These are phyloP conservation scores for Alternaria burnsii DNA, from an alignment of 2,329 filamentous ascomycete genomes.

Conservation along the genomic window DNA sequence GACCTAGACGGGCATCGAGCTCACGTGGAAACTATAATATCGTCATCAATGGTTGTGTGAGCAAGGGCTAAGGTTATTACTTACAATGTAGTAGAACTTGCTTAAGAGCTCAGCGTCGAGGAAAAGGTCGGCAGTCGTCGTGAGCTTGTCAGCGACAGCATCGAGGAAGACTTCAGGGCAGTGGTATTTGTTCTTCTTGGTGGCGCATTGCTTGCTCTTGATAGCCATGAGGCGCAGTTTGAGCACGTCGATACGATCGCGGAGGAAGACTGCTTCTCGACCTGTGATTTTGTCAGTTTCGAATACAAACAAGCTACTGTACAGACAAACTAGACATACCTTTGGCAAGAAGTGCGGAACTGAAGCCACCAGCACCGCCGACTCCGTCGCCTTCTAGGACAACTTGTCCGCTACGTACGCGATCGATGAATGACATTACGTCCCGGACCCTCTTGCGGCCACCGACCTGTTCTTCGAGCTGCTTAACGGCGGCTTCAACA, in stretches of 20 bases:
- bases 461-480: slow-evolving; percentile 79
- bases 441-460: slow-evolving; percentile 86
- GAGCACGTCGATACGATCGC: slow-evolving; percentile 87
- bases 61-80: background rate
- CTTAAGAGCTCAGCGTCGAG: slow-evolving; percentile 95
- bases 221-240: slow-evolving; percentile 88
- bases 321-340: slow-evolving; percentile 62
- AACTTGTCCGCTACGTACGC: slow-evolving; percentile 84
- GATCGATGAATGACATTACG: slow-evolving; percentile 90
- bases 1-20: slow-evolving; percentile 84
- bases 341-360: slow-evolving; percentile 80
- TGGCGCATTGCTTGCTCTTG: slow-evolving; percentile 88
- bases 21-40: slow-evolving; percentile 79
- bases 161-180: slow-evolving; percentile 99
- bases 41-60: background rate
- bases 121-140: slow-evolving; percentile 93
- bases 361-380: slow-evolving; percentile 92
- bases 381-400: slow-evolving; percentile 82
- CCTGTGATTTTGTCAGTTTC: slow-evolving; percentile 61
- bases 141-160: slow-evolving; percentile 92
- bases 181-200: slow-evolving; percentile 89
- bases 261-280: slow-evolving; percentile 91
- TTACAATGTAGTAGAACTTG: slow-evolving; percentile 90
- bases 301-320: no score
- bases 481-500: slow-evolving; percentile 79